Evolutionary conservation across 2,329 filamentous ascomycete species (phyloP), one percentile per base, ranked within the genome.

Genomic region (Hypoxylon sp.): DNA sequence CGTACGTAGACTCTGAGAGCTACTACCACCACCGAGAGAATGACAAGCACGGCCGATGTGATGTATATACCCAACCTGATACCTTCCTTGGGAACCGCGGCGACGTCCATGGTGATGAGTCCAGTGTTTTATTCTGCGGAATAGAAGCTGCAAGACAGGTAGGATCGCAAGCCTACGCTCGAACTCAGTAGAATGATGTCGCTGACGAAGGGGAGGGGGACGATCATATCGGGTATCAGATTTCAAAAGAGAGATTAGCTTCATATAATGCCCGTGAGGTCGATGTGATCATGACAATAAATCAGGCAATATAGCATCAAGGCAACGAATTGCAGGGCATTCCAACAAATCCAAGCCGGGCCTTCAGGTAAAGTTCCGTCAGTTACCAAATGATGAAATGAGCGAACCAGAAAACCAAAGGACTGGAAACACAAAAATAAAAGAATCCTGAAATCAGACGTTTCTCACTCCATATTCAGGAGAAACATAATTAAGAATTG

Each of bases 1-100:
- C 52, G 38, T 13, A 55, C 25, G 23, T 43, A 55, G 7, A 52
- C 16, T 29, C 55, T 43, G 5, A 58, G 23, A 3, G 23, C 40
- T 15, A 58, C 47, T 11, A 49, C 21, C 8, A 32, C 12, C 2
- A 30, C n/a, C 5, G 55, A 46, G 13, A 52, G 7, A 5, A 31
- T 2, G 5, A 19, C 35, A 15, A 55, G 25, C 13, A 43, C 11
- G 7, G 40, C 21, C 2, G 55, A 52, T 4, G 29, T 41, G 15
- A 38, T 11, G 7, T 41, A 36, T 35, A 58, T 32, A 2, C 30
- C 43, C 23, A 49, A 5, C 4, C 17, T 13, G 3, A 36, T 19
- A 3, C 43, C 47, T 5, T 32, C 8, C 7, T 46, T n/a, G 27
- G 44, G 47, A 15, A 21, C 40, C 4, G n/a, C 7, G 16, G 5